These are phyloP conservation scores for Plectranthus barbatus DNA, from an alignment of 257 asterid species.

Conservation along the genomic window DNA sequence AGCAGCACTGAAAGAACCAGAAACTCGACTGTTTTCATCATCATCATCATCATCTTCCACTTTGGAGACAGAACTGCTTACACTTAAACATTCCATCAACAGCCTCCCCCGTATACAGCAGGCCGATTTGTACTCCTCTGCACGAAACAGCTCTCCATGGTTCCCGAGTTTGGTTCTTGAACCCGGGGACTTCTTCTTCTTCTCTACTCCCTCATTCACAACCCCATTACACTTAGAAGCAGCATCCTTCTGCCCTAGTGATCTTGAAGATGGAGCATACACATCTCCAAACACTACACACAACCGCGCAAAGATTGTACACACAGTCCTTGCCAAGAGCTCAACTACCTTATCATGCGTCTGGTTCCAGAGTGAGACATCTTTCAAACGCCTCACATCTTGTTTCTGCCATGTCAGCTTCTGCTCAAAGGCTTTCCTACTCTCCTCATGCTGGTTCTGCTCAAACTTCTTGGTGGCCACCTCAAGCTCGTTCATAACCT, in stretches of 20 bases:
- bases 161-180: constrained; percentile 17
- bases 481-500: constrained; percentile 69
- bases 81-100: constrained; percentile 64
- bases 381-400: constrained; percentile 72
- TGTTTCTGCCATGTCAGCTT: constrained; percentile 81
- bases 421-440: constrained; percentile 70
- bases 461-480: constrained; percentile 62
- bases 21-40: constrained; percentile 49
- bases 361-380: constrained; percentile 78
- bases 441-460: constrained; percentile 67
- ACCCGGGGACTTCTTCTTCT: constrained; percentile 12
- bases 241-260: too few relatives aligned
- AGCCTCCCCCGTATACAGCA: constrained; percentile 71
- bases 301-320: constrained; percentile 57
- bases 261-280: too few relatives aligned
- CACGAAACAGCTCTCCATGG: constrained; percentile 34
- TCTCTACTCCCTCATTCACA: constrained; percentile 21
- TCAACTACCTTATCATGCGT: constrained; percentile 78
- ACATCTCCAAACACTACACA: constrained; percentile 40
- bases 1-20: constrained; percentile 36
- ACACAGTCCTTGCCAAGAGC: constrained; percentile 62
- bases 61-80: constrained; percentile 52
- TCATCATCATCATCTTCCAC: constrained; percentile 44
- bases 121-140: constrained; percentile 45
- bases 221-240: constrained; percentile 1